Evolutionary conservation across 805 yeast genomes (phyloP), one percentile per base, ranked within the genome.

Genomic region (Saccharomycopsis selenospora): DNA sequence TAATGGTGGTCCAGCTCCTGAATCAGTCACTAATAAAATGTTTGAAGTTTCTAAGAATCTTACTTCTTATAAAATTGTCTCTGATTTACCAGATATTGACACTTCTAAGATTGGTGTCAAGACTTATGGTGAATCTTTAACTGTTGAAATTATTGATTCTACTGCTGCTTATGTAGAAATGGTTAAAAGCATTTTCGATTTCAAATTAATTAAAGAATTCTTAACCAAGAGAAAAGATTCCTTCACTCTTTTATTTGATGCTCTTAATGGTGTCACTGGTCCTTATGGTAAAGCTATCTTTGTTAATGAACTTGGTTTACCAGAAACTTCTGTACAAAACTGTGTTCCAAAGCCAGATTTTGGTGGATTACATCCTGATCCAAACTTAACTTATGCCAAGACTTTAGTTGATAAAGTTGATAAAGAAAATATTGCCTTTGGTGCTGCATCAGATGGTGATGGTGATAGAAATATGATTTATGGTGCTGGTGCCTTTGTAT

Each of bases 381-480:
- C 99, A 56, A 91, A 91, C 69, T 76, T 91, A 65, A 90, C 97
- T 11, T 91, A 93, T 62, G 99, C 98, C 8, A 78, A 75, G 51
- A 80, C 95, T 17, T 73, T 91, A 55, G 99, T 91, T 18, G 83
- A 78, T 28, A 75, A 76, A 55, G 99, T 91, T n/a, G 97, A 93
- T 61, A 62, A 66, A 18, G 85, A 85, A 51, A 69, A 79, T 51
- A 85, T 90, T 56, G 85, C 91, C 5, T 91, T 91, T 64, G 99
- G 99, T 55, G 98, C 98, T 33, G 98, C 98, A 6, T 85, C 95
- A n/a, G 99, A 88, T 63, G 99, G 99, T 66, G 99, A 91, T 60
- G 99, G 99, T 66, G 99, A 91, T 64, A 80, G 99, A 70, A 91
- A 91, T 66, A 91, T 91, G 99, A 91, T 91, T 61, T 93, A 93